phyloP scores from a whole-genome alignment of 2,329 filamentous ascomycete genomes.

The Sclerotinia subarctica region DNA sequence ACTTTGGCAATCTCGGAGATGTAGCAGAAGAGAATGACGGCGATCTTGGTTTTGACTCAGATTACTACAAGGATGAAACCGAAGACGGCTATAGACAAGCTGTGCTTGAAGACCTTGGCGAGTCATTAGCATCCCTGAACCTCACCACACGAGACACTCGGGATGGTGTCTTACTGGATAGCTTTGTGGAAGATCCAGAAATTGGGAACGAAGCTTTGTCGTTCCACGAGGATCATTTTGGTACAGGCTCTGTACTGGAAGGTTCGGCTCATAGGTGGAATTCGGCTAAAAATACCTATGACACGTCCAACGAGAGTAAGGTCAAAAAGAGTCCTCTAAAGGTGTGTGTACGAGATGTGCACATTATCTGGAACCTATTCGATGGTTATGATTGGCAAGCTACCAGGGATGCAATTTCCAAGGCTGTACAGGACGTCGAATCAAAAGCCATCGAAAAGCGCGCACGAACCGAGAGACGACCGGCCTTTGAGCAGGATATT shows the following conservation, averaged over 20 bases:
- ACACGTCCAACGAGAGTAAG: slow-evolving; percentile 58
- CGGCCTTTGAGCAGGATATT: slow-evolving; percentile 59
- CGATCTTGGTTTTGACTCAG: slow-evolving; percentile 44
- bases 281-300: slow-evolving; percentile 71
- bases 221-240: slow-evolving; percentile 78
- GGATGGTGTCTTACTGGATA: slow-evolving; percentile 48
- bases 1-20: slow-evolving; percentile 53
- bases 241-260: slow-evolving; percentile 55
- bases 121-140: slow-evolving; percentile 31
- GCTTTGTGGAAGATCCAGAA: slow-evolving; percentile 40
- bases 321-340: slow-evolving; percentile 68
- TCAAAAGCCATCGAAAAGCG: slow-evolving; percentile 74
- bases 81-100: slow-evolving; percentile 33
- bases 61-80: slow-evolving; percentile 46
- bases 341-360: slow-evolving; percentile 77
- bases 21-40: slow-evolving; percentile 43
- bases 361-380: slow-evolving; percentile 96
- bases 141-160: slow-evolving; percentile 42
- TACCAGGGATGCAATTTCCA: slow-evolving; percentile 80
- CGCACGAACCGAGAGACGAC: slow-evolving; percentile 55
- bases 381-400: slow-evolving; percentile 96
- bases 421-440: slow-evolving; percentile 87
- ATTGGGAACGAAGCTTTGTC: slow-evolving; percentile 61
- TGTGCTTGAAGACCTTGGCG: slow-evolving; percentile 43
- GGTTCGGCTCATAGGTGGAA: slow-evolving; percentile 77